Evolutionary conservation across 192 early-diverging fungal genomes (phyloP).

Genomic region (Linnemannia hyalina): DNA sequence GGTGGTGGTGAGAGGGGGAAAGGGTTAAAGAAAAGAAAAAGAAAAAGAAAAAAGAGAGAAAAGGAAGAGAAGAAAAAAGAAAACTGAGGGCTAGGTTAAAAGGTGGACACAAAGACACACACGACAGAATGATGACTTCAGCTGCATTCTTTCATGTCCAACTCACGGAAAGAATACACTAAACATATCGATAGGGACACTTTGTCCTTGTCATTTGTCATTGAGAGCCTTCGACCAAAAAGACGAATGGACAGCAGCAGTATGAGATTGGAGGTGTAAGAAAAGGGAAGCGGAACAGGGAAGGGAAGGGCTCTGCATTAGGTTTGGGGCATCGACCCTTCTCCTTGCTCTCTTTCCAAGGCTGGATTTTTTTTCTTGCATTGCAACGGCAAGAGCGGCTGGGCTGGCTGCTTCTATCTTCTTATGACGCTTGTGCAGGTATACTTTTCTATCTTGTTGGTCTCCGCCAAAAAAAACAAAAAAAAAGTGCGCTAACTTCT

Average conservation of each 20-base stretch:
- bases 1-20: neutral
- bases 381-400: neutral
- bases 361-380: neutral
- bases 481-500: neutral
- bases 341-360: neutral
- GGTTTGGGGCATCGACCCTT: slow-evolving; percentile 1
- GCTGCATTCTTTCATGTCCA: neutral
- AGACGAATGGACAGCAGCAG: neutral
- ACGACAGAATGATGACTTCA: slow-evolving; percentile 6
- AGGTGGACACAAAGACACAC: neutral
- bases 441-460: neutral
- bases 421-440: neutral
- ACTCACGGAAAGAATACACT: neutral
- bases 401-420: too few species aligned
- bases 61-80: neutral
- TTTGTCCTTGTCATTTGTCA: slow-evolving; percentile 6
- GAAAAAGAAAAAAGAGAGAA: neutral
- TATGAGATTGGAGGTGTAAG: neutral
- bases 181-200: neutral
- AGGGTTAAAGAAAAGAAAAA: neutral
- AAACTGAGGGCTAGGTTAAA: neutral
- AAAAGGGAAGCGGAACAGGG: neutral
- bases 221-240: neutral
- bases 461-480: neutral
- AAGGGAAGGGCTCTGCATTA: slow-evolving; percentile 2